Evolutionary conservation across 2,329 filamentous ascomycete genomes (phyloP), one percentile per base, ranked within the genome.

Genomic region (Dothidotthia symphoricarpi): DNA sequence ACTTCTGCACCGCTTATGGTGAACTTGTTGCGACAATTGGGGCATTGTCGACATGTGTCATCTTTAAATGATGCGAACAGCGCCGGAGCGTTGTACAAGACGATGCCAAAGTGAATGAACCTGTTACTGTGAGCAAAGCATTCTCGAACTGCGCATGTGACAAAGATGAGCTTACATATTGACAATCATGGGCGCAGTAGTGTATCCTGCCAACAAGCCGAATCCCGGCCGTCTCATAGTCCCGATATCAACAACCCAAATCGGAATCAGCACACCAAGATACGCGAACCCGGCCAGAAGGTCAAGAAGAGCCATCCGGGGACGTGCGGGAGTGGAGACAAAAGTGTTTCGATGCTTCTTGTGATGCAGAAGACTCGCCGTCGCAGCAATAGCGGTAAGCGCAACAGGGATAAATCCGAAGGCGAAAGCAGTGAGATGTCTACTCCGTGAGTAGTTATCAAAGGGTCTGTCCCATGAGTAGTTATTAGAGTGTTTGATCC

Each of bases 401-500:
- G 36, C 40, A 15, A 54, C 34, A 3, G 49, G 46, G n/a, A 54
- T 42, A 19, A 40, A 54, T 19, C 39, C 47, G 17, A 52, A 52
- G 35, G 38, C 43, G 34, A 49, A 49, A 8, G 41, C 27, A 5
- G 41, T 36, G 1, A 40, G 38, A 11, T 26, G 22, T 13, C 29
- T 19, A 7, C 14, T 10, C 8, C 39, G 9, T 8, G 47, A 6
- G 14, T 41, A 48, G 19, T 22, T 22, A 22, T 9, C 9, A 22
- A 9, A 22, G n/a, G 11, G 16, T 13, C 29, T 19, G 5, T 16
- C n/a, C 8, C 39, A 10, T 8, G 47, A 6, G 14, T 41, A 48
- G 19, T 22, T 22, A 22, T 9, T 22, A 22, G 19, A 22, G 19
- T 6, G 5, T 22, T n/a, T n/a, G n/a, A n/a, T n/a, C n/a, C n/a